Conservation (phyloP, 176 grass and related monocot species). For the Oryza meyeriana region DNA sequence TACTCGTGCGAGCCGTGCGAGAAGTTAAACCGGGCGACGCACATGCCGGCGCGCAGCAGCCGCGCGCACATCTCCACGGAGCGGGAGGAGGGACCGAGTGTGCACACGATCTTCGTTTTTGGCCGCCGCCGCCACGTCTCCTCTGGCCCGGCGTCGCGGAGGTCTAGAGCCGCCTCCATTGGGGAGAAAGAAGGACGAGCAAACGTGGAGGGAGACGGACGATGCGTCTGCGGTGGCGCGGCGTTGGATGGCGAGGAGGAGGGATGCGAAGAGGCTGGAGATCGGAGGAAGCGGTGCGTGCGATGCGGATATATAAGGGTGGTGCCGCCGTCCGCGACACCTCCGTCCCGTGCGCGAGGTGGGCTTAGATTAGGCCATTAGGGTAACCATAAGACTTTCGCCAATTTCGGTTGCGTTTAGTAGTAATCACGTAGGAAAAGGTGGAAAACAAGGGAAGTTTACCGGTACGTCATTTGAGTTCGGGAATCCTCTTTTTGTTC, state of each 20-base stretch:
- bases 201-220: neutral
- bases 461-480: too few species aligned
- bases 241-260: neutral
- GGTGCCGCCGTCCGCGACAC: neutral
- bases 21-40: conserved; percentile 92
- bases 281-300: neutral
- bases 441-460: too few species aligned
- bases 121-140: conserved; percentile 43
- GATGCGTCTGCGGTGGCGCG: neutral
- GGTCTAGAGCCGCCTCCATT: conserved; percentile 23
- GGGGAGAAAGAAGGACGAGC: neutral
- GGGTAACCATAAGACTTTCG: too few species aligned
- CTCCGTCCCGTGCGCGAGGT: too few species aligned
- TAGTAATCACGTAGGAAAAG: too few species aligned
- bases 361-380: too few species aligned
- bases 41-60: conserved; percentile 82
- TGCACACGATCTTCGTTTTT: conserved; percentile 94
- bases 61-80: conserved; percentile 80
- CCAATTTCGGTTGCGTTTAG: too few species aligned
- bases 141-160: conserved; percentile 25
- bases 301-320: conserved; percentile 9
- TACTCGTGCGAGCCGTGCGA: conserved; percentile 88
- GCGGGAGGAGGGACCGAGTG: conserved; percentile 77
- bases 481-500: too few species aligned
- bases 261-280: conserved; percentile 4